Conservation (phyloP, 2,329 filamentous ascomycete species). For the Phialocephala sp. region DNA sequence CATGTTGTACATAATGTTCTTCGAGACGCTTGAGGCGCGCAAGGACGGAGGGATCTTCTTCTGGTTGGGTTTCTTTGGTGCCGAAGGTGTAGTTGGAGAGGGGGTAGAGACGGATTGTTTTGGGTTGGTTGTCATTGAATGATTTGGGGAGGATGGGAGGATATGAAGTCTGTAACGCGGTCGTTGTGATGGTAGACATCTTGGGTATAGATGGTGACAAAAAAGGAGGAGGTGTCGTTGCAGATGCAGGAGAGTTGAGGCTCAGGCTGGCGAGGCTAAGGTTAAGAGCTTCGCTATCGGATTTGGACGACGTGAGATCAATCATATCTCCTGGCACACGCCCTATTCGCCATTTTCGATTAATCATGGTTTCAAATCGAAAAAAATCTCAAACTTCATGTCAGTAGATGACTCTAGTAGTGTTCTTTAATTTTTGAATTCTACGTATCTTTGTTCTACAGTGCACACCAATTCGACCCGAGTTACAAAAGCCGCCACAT, state of each 20-base stretch:
- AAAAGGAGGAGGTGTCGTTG: constrained; percentile 11
- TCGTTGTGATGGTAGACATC: constrained; percentile 87
- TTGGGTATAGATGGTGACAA: constrained; percentile 26
- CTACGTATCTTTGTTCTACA: background rate
- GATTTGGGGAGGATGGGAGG: constrained; percentile 79
- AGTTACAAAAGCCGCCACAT: too few species aligned
- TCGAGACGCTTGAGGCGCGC: constrained; percentile 93
- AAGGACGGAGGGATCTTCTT: constrained; percentile 95
- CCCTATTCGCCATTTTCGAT: background rate
- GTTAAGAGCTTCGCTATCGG: constrained; percentile 1
- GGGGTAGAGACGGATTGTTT: constrained; percentile 89
- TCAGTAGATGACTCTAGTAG: background rate
- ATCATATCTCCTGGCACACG: background rate
- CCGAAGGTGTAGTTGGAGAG: constrained; percentile 99
- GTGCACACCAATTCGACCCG: too few species aligned
- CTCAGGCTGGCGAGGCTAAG: constrained; percentile 17
- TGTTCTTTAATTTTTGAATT: background rate
- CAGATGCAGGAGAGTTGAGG: constrained; percentile 13
- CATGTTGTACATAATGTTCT: constrained; percentile 89
- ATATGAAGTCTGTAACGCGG: constrained; percentile 76
- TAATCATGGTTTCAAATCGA: background rate
- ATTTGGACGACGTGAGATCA: background rate
- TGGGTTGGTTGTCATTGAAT: constrained; percentile 89
- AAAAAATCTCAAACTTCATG: background rate
- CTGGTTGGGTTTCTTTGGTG: constrained; percentile 96